Evolutionary conservation across 2,329 filamentous ascomycete species (phyloP).

Genomic region (Cercospora sesami): DNA sequence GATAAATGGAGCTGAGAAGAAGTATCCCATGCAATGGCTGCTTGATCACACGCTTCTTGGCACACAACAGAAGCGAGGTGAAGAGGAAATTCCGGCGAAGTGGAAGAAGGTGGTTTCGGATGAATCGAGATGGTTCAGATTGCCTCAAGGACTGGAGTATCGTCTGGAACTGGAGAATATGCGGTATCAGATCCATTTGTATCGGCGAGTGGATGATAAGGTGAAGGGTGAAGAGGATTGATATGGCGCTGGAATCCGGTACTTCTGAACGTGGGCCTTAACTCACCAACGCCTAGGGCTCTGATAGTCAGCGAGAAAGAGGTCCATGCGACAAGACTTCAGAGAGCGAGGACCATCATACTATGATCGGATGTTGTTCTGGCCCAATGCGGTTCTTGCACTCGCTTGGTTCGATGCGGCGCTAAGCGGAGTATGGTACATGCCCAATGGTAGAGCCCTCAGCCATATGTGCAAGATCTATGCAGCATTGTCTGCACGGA

Average conservation of each 20-base stretch:
- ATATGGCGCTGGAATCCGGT: background rate
- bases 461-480: background rate
- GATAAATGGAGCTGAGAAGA: conserved; percentile 57
- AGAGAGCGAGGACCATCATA: background rate
- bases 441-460: background rate
- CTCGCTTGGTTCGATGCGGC: background rate
- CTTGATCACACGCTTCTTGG: conserved; percentile 74
- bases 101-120: conserved; percentile 77
- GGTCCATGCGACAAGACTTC: background rate
- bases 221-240: background rate
- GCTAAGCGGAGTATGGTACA: background rate
- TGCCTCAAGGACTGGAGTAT: conserved; percentile 65
- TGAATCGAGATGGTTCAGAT: conserved; percentile 82
- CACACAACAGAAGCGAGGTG: conserved; percentile 19
- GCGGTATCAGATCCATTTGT: conserved; percentile 90
- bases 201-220: conserved; percentile 43
- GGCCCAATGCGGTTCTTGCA: background rate
- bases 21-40: conserved; percentile 92
- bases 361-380: background rate
- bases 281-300: no score
- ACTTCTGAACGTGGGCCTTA: background rate
- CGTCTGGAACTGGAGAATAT: conserved; percentile 89
- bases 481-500: background rate
- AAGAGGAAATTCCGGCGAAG: conserved; percentile 27
- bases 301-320: no score